Conservation (phyloP, 176 grass and related monocot species). For the Triticum monococcum region DNA sequence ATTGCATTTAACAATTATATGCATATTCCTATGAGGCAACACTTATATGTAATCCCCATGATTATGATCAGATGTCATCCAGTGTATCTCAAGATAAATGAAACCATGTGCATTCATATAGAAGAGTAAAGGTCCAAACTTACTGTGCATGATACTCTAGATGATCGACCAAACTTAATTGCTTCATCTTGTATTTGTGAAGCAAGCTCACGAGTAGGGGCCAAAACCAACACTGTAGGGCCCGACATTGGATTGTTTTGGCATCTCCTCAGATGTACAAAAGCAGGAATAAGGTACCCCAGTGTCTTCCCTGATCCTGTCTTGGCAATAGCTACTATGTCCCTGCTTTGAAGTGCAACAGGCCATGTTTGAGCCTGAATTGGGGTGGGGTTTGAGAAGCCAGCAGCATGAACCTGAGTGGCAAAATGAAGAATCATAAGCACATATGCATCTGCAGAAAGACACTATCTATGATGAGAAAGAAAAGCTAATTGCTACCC, state of each 20-base stretch:
- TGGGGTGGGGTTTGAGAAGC: slow-evolving; percentile 82
- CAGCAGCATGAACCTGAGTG: slow-evolving; percentile 73
- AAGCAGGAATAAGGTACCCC: slow-evolving; percentile 97
- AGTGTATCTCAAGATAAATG: neutral
- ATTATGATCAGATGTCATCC: slow-evolving; percentile 6
- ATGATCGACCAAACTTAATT: slow-evolving; percentile 92
- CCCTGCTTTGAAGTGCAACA: slow-evolving; percentile 80
- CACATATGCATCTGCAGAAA: neutral
- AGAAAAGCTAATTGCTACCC: slow-evolving; percentile 56
- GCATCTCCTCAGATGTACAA: slow-evolving; percentile 84
- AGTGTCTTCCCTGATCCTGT: slow-evolving; percentile 97
- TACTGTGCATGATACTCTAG: slow-evolving; percentile 88
- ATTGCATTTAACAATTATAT: neutral
- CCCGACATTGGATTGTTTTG: slow-evolving; percentile 77
- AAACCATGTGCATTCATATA: neutral
- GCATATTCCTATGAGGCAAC: slow-evolving; percentile 4
- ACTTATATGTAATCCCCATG: neutral
- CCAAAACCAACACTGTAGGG: slow-evolving; percentile 88
- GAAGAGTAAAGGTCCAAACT: slow-evolving; percentile 41
- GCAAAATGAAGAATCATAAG: slow-evolving; percentile 31
- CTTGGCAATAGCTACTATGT: slow-evolving; percentile 97
- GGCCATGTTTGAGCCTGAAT: slow-evolving; percentile 99
- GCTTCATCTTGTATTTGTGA: slow-evolving; percentile 98
- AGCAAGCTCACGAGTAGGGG: slow-evolving; percentile 88
- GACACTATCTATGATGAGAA: neutral